These are phyloP conservation scores for Ophiognomonia clavigignenti-juglandacearum DNA, from an alignment of 2,329 filamentous ascomycete genomes.

Conservation along the genomic window DNA sequence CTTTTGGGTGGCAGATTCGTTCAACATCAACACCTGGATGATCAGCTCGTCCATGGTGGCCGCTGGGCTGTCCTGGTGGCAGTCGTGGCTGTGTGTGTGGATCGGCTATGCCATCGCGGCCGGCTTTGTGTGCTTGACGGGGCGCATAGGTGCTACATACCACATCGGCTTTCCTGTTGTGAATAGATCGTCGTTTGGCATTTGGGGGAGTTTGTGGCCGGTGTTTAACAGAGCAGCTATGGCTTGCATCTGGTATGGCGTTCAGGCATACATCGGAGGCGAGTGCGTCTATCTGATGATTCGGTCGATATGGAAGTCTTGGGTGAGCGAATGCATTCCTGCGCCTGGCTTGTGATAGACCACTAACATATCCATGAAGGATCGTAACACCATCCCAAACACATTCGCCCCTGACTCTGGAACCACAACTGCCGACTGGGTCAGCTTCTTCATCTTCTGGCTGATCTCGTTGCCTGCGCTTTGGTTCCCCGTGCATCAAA, in stretches of 20 bases:
- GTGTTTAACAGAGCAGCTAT: conserved; percentile 86
- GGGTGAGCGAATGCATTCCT: conserved; percentile 35
- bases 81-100: conserved; percentile 86
- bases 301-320: conserved; percentile 71
- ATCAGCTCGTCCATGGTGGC: conserved; percentile 81
- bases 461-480: conserved; percentile 73
- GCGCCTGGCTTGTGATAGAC: background rate
- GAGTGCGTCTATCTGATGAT: conserved; percentile 88
- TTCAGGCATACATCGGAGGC: conserved; percentile 80
- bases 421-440: conserved; percentile 69
- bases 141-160: conserved; percentile 79
- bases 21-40: conserved; percentile 95
- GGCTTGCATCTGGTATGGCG: conserved; percentile 82
- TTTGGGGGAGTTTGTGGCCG: conserved; percentile 86
- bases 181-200: conserved; percentile 72
- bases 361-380: conserved; percentile 24
- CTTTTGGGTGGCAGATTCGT: conserved; percentile 81
- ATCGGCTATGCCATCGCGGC: conserved; percentile 76
- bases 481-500: conserved; percentile 84
- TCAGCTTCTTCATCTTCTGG: conserved; percentile 88
- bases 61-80: conserved; percentile 81
- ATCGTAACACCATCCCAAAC: conserved; percentile 57
- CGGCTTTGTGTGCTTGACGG: conserved; percentile 70
- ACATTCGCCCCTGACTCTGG: conserved; percentile 60
- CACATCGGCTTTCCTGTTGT: conserved; percentile 87